A percentile compares a stretch with the other conserved stretches of the same genome.
Conservation (phyloP, 192 early-diverging fungal species). For the Glomus cerebriforme region DNA sequence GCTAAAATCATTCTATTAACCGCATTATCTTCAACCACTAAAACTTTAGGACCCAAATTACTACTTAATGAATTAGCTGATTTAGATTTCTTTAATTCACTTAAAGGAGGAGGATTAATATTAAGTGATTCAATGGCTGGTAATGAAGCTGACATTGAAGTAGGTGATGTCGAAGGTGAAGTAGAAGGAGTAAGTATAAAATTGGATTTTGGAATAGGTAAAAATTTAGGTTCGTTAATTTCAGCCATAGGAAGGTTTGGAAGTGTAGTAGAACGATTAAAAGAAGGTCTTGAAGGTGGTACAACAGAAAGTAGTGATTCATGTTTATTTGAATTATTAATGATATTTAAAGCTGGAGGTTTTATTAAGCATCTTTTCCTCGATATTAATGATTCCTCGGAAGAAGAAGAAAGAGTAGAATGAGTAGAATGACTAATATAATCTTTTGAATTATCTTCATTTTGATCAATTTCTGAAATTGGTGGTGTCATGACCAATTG, state of each 20-base stretch:
- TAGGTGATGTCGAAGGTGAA: not conserved
- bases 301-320: no score
- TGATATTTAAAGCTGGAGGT: not conserved
- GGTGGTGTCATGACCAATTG: conserved; percentile 21
- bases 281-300: conserved; percentile 1
- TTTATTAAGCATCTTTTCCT: not conserved
- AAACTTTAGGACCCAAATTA: conserved; percentile 31
- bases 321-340: not conserved
- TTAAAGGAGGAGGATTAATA: not conserved
- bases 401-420: no score
- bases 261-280: not conserved
- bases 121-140: not conserved
- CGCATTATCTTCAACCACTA: conserved; percentile 50
- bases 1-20: conserved; percentile 48
- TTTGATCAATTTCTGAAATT: no score
- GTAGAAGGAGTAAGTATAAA: not conserved
- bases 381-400: not conserved
- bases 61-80: not conserved
- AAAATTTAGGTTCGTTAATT: not conserved
- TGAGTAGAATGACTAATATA: not conserved
- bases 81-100: not conserved
- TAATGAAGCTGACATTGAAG: not conserved
- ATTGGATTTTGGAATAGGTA: not conserved
- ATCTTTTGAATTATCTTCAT: not conserved
- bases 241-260: no score